Base-by-base conservation (phyloP, 192 early-diverging fungal genomes). In the Podila epicladia region DNA sequence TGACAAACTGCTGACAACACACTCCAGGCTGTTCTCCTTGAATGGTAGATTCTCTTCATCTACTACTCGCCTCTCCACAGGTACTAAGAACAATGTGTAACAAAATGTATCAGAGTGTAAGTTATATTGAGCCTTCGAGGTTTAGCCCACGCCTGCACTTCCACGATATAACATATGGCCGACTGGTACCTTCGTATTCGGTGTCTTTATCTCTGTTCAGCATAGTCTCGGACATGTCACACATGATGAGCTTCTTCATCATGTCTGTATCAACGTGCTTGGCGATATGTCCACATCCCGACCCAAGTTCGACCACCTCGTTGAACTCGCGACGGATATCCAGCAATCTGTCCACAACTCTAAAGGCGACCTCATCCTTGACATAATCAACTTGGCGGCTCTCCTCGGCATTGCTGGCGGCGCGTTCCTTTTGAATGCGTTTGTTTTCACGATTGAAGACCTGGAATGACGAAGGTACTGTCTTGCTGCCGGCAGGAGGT, bases 321-420 rank as follows among this genome's bases (percentile, higher is more conserved):
- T 88, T 84, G 84, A 93, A 96, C 57, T 92, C 86, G 41, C 95
- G 91, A 77, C 97, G 97, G 71, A 99, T 95, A 72, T 99, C 97
- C 92, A 93, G 75, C 13, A 64, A n/a, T 38, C 29, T 41, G 75
- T 99, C 97, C 6, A 93, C 95, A 15, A 99, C 83, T 24, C 96
- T 85, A 45, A 89, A 89, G 19, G 97, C 97, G 17, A 97, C 88
- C 67, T 97, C 96, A 84, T 99, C 95, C 62, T 92, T 92, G 45
- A 99, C 85, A 79, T 99, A 99, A 82, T 99, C 97, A 6, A 93
- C 92, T 32, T 89, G 82, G 6, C 91, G 90, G 69, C 91, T 93
- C 24, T 87, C 64, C 57, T 73, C 69, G 53, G 61, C 53, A 73
- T 94, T 77, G 5, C 79, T 65, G 0, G 92, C 92, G 15, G 94